A percentile compares a stretch with the other conserved stretches of the same genome.
phyloP scores from a whole-genome alignment of 1,139 yeast genomes.

The Groenewaldozyma sp. region DNA sequence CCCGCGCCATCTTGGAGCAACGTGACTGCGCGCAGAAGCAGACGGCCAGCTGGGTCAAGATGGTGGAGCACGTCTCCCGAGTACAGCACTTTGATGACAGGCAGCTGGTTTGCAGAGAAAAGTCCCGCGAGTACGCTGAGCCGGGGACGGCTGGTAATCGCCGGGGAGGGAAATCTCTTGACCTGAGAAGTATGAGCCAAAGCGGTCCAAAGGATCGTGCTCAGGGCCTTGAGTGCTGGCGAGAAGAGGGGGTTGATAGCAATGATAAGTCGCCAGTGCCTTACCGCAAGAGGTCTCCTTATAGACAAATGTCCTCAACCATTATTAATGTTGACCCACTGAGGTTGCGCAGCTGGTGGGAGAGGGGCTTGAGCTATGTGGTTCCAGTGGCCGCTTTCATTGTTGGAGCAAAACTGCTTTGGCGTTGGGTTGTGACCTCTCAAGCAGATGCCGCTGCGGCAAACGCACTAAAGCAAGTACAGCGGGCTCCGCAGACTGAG shows the following conservation, averaged over 20 bases:
- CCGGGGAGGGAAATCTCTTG: conserved; percentile 2
- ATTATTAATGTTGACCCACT: conserved; percentile 22
- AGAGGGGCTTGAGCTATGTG: conserved; percentile 12
- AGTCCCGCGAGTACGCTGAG: too few relatives aligned
- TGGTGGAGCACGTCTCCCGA: conserved; percentile 19
- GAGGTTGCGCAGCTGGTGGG: conserved; percentile 12
- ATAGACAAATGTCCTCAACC: conserved; percentile 16
- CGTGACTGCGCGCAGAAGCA: conserved; percentile 17
- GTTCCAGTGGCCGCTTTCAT: conserved; percentile 16
- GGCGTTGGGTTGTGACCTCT: conserved; percentile 1
- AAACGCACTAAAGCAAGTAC: background rate
- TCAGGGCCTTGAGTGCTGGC: background rate
- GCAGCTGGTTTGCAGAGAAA: too few relatives aligned
- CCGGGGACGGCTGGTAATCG: conserved; percentile 3
- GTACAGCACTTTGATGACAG: background rate
- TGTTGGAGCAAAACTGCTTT: conserved; percentile 14
- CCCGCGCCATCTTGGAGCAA: background rate
- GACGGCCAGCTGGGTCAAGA: conserved; percentile 24
- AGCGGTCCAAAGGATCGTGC: conserved; percentile 4
- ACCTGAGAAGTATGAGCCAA: conserved; percentile 5
- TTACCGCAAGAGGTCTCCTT: conserved; percentile 2
- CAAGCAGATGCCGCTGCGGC: conserved; percentile 4
- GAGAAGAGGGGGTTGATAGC: background rate
- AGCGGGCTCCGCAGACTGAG: conserved; percentile 1
- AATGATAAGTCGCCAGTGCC: background rate